Percentiles rank a stretch among this genome's conserved stretches.
Conservation (phyloP, 306 rosid genomes). For the Purshia tridentata region DNA sequence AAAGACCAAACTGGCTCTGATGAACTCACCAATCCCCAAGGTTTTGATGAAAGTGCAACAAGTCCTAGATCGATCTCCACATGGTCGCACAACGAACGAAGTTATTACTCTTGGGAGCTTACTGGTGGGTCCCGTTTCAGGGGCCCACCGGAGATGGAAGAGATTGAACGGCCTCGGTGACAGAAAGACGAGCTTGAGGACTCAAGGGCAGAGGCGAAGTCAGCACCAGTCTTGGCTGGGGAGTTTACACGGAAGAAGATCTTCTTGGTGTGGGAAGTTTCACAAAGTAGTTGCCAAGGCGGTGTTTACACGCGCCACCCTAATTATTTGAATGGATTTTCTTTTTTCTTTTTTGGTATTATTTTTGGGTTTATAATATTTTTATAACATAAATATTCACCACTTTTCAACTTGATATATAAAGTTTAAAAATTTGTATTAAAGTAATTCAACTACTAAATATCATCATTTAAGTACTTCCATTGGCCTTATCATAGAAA, state of each 20-base stretch:
- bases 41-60: background rate
- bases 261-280: no score
- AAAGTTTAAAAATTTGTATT: no score
- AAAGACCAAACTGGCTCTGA: background rate
- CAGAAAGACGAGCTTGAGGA: background rate
- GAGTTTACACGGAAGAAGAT: background rate
- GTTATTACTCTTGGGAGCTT: background rate
- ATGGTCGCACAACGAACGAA: background rate
- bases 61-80: background rate
- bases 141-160: background rate
- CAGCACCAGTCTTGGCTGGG: background rate
- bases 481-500: no score
- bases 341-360: no score
- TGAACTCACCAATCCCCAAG: background rate
- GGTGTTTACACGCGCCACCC: no score
- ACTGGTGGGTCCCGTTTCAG: background rate
- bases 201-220: background rate
- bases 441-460: no score
- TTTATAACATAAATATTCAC: no score
- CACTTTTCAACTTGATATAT: no score
- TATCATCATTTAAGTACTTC: no score
- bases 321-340: no score
- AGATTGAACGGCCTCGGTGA: background rate
- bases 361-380: no score
- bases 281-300: no score